Base-by-base conservation (phyloP, 2,329 filamentous ascomycete genomes). In the Fusarium goolgardi region DNA sequence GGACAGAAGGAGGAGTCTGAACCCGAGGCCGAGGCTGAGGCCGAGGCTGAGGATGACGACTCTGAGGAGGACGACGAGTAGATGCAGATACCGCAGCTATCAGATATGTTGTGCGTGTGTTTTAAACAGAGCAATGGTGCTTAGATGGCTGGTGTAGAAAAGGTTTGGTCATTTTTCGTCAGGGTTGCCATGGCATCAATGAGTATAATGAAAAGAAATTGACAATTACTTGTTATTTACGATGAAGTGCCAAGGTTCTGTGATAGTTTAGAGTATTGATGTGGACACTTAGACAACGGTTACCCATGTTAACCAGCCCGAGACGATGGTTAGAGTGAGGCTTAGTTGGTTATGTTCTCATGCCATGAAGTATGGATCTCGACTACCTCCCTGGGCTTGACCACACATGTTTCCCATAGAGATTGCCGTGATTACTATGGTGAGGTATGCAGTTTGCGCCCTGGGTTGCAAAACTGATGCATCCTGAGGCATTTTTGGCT, bases 111-210 rank as follows among this genome's bases (percentile, higher is more conserved):
- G 31, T 58, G 35, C 56, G 55, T 69, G 63, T 67, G 55, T 49
- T 62, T 72, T 66, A 51, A 27, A 63, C 43, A 46, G 57, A 64
- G 66, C 61, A 62, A 64, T 63, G 65, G 69, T 71, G 67, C 64
- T 72, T 73, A 73, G 71, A 73, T 65, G 71, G 65, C 62, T 44
- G 68, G 71, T 74, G 71, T 74, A 74, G 71, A 74, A 74, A 74
- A 74, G 72, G 72, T 45, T 69, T 71, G 70, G 67, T 72, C 64
- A 70, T 73, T 74, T 72, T 73, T 67, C 63, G 63, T 71, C 69
- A 73, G 67, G 72, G 67, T 71, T 70, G 67, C 70, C 62, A 72
- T 66, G 67, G 71, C 72, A 74, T 74, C 71, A 73, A 74, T 72
- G 72, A 74, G 68, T 71, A 71, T 74, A 74, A 74, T 74, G 72